Evolutionary conservation across 2,329 filamentous ascomycete species (phyloP).

Genomic region (Hypocreales sp.): DNA sequence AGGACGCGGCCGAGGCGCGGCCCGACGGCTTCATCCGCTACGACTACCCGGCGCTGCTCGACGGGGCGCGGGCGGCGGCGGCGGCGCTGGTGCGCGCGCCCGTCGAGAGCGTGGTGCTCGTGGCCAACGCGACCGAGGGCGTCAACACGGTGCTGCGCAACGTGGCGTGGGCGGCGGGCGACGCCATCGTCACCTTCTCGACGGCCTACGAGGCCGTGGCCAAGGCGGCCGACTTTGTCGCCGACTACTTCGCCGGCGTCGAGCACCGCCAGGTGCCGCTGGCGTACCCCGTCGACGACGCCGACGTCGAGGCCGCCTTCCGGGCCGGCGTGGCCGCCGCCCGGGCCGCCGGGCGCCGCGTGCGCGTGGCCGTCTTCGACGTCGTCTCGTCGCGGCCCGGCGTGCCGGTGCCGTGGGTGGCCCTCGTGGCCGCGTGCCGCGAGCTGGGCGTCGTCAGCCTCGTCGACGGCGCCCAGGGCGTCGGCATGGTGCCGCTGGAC

Average conservation of each 20-base stretch:
- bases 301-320: constrained; percentile 48
- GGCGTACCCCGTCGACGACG: constrained; percentile 55
- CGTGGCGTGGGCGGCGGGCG: constrained; percentile 49
- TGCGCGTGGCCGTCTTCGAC: constrained; percentile 57
- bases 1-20: constrained; percentile 47
- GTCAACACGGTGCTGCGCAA: constrained; percentile 70
- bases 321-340: constrained; percentile 37
- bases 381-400: constrained; percentile 67
- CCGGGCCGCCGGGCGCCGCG: constrained; percentile 39
- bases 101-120: constrained; percentile 53
- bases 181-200: constrained; percentile 65
- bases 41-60: constrained; percentile 44
- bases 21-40: constrained; percentile 69
- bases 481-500: constrained; percentile 65
- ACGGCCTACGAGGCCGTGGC: constrained; percentile 69
- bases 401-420: constrained; percentile 64
- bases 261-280: constrained; percentile 39
- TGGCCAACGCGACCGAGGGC: constrained; percentile 66
- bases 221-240: constrained; percentile 53
- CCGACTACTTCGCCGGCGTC: constrained; percentile 41
- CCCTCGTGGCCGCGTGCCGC: constrained; percentile 46
- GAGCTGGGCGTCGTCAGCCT: constrained; percentile 54
- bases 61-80: constrained; percentile 51
- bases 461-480: constrained; percentile 72
- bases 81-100: constrained; percentile 52